Evolutionary conservation across 2,329 filamentous ascomycete species (phyloP).

Genomic region (Arthrobotrys conoides): DNA sequence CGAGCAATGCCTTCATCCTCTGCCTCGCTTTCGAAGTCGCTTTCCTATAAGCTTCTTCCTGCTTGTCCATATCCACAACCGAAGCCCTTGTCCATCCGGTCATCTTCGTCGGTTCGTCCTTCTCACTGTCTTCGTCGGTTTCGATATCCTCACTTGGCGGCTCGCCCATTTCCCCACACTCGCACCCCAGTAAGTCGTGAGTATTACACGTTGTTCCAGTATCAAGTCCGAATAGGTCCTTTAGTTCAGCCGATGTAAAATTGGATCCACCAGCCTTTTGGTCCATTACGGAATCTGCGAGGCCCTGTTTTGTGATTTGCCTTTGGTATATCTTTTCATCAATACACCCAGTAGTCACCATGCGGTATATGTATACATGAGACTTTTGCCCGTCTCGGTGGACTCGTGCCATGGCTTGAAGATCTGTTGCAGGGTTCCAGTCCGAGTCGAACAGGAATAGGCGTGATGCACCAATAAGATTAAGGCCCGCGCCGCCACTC

Average conservation of each 20-base stretch:
- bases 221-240: conserved; percentile 78
- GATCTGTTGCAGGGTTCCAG: conserved; percentile 81
- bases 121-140: conserved; percentile 66
- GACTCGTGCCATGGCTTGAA: conserved; percentile 82
- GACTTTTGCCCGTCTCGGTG: conserved; percentile 80
- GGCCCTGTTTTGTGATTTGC: conserved; percentile 78
- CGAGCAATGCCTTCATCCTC: conserved; percentile 58
- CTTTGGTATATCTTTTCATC: conserved; percentile 83
- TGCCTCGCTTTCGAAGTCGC: conserved; percentile 48
- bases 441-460: conserved; percentile 81
- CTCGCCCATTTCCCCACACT: conserved; percentile 73
- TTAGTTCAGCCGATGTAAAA: conserved; percentile 77
- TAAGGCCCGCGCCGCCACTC: conserved; percentile 78
- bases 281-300: conserved; percentile 80
- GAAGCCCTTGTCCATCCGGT: conserved; percentile 63
- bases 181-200: conserved; percentile 77
- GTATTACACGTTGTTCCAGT: conserved; percentile 76
- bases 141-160: conserved; percentile 64
- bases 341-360: conserved; percentile 77
- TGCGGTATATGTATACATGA: conserved; percentile 78
- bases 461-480: conserved; percentile 79
- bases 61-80: conserved; percentile 65
- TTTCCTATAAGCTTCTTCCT: conserved; percentile 64
- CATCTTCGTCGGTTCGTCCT: conserved; percentile 64
- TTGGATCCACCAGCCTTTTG: conserved; percentile 74